phyloP scores from a whole-genome alignment of 768 basidiomycete genomes.

The Agrocybe praecox region DNA sequence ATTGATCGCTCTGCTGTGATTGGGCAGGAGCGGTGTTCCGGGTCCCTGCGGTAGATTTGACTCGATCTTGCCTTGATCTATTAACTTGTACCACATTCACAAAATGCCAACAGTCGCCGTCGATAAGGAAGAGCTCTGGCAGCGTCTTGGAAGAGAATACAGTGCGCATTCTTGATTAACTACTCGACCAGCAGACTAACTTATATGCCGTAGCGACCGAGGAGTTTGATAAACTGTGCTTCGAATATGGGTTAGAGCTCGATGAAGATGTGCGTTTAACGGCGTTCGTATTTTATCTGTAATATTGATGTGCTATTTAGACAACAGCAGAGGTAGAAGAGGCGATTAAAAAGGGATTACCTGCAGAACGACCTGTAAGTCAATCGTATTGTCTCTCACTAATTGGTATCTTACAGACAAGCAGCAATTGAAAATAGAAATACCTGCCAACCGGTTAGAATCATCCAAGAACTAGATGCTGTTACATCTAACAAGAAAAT shows the following conservation, averaged over 20 bases:
- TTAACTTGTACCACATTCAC: slow-evolving; percentile 1
- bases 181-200: slow-evolving; percentile 1
- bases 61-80: slow-evolving; percentile 28
- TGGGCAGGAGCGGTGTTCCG: slow-evolving; percentile 7
- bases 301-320: slow-evolving; percentile 38
- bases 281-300: not conserved
- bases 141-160: slow-evolving; percentile 80
- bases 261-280: slow-evolving; percentile 87
- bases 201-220: slow-evolving; percentile 73
- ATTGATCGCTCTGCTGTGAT: slow-evolving; percentile 16
- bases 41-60: slow-evolving; percentile 27
- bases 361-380: slow-evolving; percentile 80
- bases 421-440: slow-evolving; percentile 97
- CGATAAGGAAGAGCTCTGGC: slow-evolving; percentile 94
- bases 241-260: slow-evolving; percentile 96
- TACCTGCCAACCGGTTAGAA: slow-evolving; percentile 90
- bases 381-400: not conserved
- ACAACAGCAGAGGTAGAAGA: slow-evolving; percentile 89
- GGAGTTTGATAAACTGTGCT: slow-evolving; percentile 93
- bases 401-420: not conserved
- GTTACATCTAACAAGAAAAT: slow-evolving; percentile 10
- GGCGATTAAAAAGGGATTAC: slow-evolving; percentile 79
- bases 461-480: not conserved
- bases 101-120: slow-evolving; percentile 94
- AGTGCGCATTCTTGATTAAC: slow-evolving; percentile 46